Conservation (phyloP, 352 stramenopile species). For the Phytopythium chamaehyphon region DNA sequence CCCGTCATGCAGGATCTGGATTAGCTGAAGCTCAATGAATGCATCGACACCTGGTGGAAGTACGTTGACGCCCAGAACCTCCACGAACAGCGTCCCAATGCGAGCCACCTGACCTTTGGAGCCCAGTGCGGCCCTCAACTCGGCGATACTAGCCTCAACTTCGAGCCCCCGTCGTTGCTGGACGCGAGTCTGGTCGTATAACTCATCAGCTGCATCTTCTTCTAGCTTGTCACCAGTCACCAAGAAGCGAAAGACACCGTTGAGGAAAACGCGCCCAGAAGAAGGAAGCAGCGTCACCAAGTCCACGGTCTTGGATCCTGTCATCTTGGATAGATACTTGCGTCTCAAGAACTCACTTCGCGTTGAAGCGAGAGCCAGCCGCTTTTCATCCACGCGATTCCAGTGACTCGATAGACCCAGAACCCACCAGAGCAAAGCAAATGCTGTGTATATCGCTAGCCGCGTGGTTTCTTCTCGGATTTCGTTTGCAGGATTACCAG, state of each 20-base stretch:
- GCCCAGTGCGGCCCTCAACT: slow-evolving; percentile 18
- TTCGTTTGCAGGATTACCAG: neutral
- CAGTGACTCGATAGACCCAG: slow-evolving; percentile 25
- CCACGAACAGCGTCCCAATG: slow-evolving; percentile 45
- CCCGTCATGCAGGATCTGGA: neutral
- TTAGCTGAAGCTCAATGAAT: slow-evolving; percentile 13
- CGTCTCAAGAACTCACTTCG: slow-evolving; percentile 41
- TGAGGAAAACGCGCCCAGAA: slow-evolving; percentile 59
- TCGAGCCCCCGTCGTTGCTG: slow-evolving; percentile 29
- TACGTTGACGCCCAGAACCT: slow-evolving; percentile 62
- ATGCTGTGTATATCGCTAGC: slow-evolving; percentile 34
- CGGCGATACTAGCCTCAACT: slow-evolving; percentile 37
- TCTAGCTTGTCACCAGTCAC: slow-evolving; percentile 66
- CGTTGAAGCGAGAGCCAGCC: slow-evolving; percentile 13
- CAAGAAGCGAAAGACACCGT: slow-evolving; percentile 62
- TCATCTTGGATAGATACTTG: slow-evolving; percentile 56
- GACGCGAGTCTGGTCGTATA: slow-evolving; percentile 52
- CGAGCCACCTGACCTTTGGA: neutral
- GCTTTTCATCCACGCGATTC: slow-evolving; percentile 29
- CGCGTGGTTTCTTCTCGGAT: no score
- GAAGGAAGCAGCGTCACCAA: slow-evolving; percentile 23
- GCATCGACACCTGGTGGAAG: slow-evolving; percentile 49
- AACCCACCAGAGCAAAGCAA: slow-evolving; percentile 26
- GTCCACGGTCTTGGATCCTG: slow-evolving; percentile 13
- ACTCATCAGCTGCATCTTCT: slow-evolving; percentile 63